Base-by-base conservation (phyloP, 2,329 filamentous ascomycete species). In the Nigrospora sphaerica region DNA sequence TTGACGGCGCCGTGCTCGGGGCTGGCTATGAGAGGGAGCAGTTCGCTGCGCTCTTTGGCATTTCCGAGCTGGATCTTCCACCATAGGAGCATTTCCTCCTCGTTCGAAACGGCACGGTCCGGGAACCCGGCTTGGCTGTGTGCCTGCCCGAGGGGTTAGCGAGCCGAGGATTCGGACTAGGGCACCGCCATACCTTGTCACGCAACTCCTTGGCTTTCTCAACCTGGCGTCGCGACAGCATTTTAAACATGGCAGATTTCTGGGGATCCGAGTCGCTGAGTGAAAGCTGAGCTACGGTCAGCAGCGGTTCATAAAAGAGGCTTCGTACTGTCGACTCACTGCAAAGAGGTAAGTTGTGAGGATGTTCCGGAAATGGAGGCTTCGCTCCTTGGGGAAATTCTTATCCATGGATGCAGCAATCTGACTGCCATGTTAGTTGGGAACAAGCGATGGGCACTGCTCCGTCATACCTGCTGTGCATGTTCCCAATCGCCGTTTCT, bases 281-380 rank as follows among this genome's bases (percentile, higher is more conserved):
- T 14, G 40, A 34, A 11, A 11, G 11, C 40, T 42, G 12, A 28
- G 5, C 4, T 28, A 6, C 23, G 23, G 23, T 28, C 9, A 23
- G n/a, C 17, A 9, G n/a, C 13, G 6, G 32, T 5, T 19, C n/a
- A 23, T 34, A 10, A 32, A 40, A 12, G 12, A 28, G 19, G 2
- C 19, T 12, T 3, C 11, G 18, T 11, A 31, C 1, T 6, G 23
- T 13, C 19, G 5, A 58, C 71, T 55, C 58, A 80, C 76, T 45
- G 77, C 72, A 45, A 80, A 67, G 32, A 80, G 55, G 49, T 75
- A 72, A 0, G 75, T 80, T 14, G 76, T 65, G 17, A 70, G 62
- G 51, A 80, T 78, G 50, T 75, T 79, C 68, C 71, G 77, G 49
- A 78, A 80, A 58, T 78, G 64, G 46, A 71, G 74, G 2, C 63